Base-by-base conservation (phyloP, 192 early-diverging fungal species). In the Entrophospora sp. region DNA sequence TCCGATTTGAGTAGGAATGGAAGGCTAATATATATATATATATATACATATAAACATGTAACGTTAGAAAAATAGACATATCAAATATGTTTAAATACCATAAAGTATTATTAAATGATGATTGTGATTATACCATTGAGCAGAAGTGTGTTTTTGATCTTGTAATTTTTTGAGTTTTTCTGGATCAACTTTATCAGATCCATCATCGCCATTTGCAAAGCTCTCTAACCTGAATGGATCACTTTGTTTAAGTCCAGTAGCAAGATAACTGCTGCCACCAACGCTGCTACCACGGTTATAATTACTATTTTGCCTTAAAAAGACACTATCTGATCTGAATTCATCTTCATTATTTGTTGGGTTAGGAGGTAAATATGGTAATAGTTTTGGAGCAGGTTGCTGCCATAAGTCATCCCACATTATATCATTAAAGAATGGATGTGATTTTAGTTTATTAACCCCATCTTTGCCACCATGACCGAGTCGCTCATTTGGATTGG, bases 351-450 rank as follows among this genome's bases (percentile, higher is more conserved):
- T 69, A 53, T 71, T 44, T 25, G 67, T 44, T 48, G 69, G 72
- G 22, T 72, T 71, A 24, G 72, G 64, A 8, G 74, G 74, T 18
- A 75, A 53, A 31, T 75, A 71, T 18, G 71, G 72, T 45, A 73
- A 71, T n/a, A 82, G 40, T 36, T 53, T 68, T 16, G 84, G 84
- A 25, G 87, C 83, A 12, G 76, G 74, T 20, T 61, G 69, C 3
- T 71, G 61, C 71, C 81, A 83, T 18, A 93, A 35, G 0, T 61
- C 53, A 8, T 79, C 72, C 90, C 90, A 96, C 12, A 87, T 75
- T 34, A 96, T 79, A n/a, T 82, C 90, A 0, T 79, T 61, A 63
- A 97, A 97, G 59, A 97, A 93, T 13, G 87, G 66, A 44, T 97
- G 91, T 12, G 69, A 69, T 64, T 88, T 89, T 43, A 97, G 69